Conservation (phyloP, 1,284 basidiomycete genomes). For the Moniliophthora roreri region DNA sequence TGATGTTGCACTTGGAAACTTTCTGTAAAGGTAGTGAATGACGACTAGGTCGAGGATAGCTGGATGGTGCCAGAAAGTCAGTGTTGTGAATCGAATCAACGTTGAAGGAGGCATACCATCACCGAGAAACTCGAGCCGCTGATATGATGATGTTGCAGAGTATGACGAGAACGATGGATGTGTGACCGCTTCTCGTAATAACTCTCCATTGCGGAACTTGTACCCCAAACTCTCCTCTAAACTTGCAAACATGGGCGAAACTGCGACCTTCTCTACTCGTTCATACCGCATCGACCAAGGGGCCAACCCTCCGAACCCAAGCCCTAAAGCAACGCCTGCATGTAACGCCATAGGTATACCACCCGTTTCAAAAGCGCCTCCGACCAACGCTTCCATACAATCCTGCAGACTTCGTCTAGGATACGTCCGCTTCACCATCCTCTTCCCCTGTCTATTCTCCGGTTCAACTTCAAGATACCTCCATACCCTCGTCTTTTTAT, state of each 20-base stretch:
- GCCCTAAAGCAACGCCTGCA: conserved; percentile 61
- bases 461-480: conserved; percentile 45
- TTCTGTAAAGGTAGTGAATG: conserved; percentile 68
- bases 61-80: conserved; percentile 26
- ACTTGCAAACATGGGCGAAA: conserved; percentile 48
- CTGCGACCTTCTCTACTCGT: conserved; percentile 28
- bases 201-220: conserved; percentile 56
- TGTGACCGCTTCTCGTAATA: conserved; percentile 76
- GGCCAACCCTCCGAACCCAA: conserved; percentile 68
- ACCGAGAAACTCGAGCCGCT: conserved; percentile 83
- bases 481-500: conserved; percentile 56
- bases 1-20: conserved; percentile 69
- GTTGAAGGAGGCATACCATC: conserved; percentile 60
- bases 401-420: conserved; percentile 77
- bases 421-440: conserved; percentile 37
- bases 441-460: conserved; percentile 25
- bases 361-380: conserved; percentile 69
- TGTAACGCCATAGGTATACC: conserved; percentile 67
- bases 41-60: conserved; percentile 79
- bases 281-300: conserved; percentile 62
- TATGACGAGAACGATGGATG: conserved; percentile 71
- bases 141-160: conserved; percentile 63
- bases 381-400: conserved; percentile 81
- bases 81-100: conserved; percentile 1
- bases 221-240: conserved; percentile 73